Evolutionary conservation across 83 land plant genomes (phyloP).

Genomic region (Picea engelmannii): DNA sequence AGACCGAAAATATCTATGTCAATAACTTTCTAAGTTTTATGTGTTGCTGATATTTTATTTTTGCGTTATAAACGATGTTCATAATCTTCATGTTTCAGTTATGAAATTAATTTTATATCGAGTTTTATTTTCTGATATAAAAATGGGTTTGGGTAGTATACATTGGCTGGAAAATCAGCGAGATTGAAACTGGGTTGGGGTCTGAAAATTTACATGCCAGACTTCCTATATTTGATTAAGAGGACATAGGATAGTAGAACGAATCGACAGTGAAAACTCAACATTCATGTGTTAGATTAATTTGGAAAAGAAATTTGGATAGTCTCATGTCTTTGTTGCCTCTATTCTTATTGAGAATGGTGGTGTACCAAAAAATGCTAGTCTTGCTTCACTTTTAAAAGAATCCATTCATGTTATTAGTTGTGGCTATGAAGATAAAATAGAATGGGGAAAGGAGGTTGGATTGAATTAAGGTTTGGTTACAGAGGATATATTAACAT

Average conservation of each 20-base stretch:
- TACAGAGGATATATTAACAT: conserved; percentile 37
- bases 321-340: conserved; percentile 79
- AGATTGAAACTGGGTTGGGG: no score
- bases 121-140: no score
- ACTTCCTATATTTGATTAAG: conserved; percentile 71
- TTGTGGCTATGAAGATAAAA: conserved; percentile 86
- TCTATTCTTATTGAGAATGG: conserved; percentile 81
- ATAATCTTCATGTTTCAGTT: no score
- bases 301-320: conserved; percentile 86
- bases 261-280: conserved; percentile 79
- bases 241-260: conserved; percentile 87
- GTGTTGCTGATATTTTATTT: no score
- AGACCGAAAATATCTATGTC: no score
- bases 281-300: conserved; percentile 70
- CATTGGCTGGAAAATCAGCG: conserved; percentile 13
- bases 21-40: no score
- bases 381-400: conserved; percentile 73
- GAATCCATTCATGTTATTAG: conserved; percentile 93
- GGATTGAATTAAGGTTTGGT: conserved; percentile 30
- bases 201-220: conserved; percentile 39
- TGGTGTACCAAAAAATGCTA: conserved; percentile 83
- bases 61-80: no score
- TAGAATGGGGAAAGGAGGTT: conserved; percentile 80
- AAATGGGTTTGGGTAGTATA: no score
- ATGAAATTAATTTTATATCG: no score